These are phyloP conservation scores for Solanum bulbocastanum DNA, from an alignment of 257 asterid species.

Conservation along the genomic window DNA sequence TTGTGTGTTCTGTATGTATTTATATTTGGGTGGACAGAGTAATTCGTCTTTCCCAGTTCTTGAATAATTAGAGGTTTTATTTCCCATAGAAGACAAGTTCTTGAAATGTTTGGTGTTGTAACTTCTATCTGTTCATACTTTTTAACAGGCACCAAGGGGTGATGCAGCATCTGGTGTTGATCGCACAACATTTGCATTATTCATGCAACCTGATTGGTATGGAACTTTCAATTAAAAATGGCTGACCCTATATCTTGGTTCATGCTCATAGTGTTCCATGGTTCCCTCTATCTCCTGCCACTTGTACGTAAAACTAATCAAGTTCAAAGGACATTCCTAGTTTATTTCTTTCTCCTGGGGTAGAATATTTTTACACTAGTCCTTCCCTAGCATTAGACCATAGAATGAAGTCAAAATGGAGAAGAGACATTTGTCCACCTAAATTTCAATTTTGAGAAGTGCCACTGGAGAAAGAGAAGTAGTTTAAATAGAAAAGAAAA, in stretches of 20 bases:
- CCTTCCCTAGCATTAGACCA: background rate
- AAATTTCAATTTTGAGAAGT: background rate
- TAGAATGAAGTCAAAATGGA: background rate
- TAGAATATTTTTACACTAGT: background rate
- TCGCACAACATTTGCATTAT: slow-evolving; percentile 85
- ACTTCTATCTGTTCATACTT: background rate
- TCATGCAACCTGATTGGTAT: slow-evolving; percentile 97
- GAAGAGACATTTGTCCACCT: background rate
- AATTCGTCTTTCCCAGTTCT: background rate
- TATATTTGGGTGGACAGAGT: background rate
- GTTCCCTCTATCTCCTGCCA: background rate
- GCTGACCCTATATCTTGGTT: background rate
- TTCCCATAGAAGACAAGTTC: background rate
- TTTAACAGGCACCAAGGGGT: slow-evolving; percentile 62
- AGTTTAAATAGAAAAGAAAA: background rate
- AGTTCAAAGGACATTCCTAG: background rate
- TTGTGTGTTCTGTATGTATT: background rate
- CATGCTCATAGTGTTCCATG: background rate
- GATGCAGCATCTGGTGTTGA: slow-evolving; percentile 59
- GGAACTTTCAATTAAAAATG: background rate
- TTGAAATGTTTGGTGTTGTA: background rate
- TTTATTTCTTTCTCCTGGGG: background rate
- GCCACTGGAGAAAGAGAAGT: background rate
- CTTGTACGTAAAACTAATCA: background rate
- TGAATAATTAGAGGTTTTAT: background rate